Base-by-base conservation (phyloP, 1,139 yeast species). In the Hyphopichia wangnamkhiaoensis region DNA sequence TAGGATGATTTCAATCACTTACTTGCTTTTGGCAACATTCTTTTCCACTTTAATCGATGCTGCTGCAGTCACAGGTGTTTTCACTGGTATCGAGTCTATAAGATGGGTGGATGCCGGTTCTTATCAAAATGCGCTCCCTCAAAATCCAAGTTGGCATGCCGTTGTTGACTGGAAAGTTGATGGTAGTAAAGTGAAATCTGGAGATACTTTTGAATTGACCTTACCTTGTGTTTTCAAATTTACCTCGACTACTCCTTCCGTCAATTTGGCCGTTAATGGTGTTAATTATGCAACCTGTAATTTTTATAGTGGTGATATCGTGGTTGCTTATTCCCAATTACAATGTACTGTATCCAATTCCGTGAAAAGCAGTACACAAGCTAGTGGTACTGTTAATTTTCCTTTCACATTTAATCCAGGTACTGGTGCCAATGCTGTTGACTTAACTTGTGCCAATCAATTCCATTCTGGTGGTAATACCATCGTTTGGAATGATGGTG, bases 171-270 rank as follows among this genome's bases (percentile, higher is more conserved):
- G 70, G 70, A 26, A 35, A 1, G 46, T 65, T 7, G 35, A 41
- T 10, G 59, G 59, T n/a, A 20, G 51, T 5, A 38, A 46, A 1
- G 51, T 55, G 2, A 26, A 38, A 2, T 41, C 65, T 0, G 68
- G 68, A 13, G 71, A 65, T 42, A 63, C 69, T 6, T 64, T 65
- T 47, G 48, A 58, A 1, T 57, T 65, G 36, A 39, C 38, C 15
- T 44, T 65, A 47, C 68, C 68, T 4, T 54, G 65, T 49, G 69
- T 60, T 3, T 64, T 52, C 43, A 61, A 60, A 39, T 61, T 63
- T 37, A 58, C 66, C 5, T 34, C 61, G 4, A 20, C 48, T 5
- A 28, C 49, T 15, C 5, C 42, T 5, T 28, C 50, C 3, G 35
- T 62, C 4, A 33, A 42, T 15, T 52, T 64, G 32, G 31, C 34